Conservation (phyloP, 1,284 basidiomycete genomes). For the Neotropicomus parvogracilis region DNA sequence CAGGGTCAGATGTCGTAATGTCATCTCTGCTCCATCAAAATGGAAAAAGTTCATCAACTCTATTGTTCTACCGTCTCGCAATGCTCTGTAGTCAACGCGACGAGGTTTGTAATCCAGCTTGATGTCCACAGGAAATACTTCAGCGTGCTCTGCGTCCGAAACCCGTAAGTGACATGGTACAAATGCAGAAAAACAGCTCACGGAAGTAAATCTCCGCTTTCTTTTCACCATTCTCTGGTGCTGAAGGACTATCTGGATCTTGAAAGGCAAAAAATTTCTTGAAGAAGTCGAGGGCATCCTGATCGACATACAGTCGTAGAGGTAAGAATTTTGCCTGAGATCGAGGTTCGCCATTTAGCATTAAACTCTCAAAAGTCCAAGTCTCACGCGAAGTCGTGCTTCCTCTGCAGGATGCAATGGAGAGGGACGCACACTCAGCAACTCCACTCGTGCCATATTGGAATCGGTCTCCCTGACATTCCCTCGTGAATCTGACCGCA, state of each 20-base stretch:
- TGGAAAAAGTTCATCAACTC: conserved; percentile 99
- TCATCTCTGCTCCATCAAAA: conserved; percentile 98
- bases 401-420: conserved; percentile 70
- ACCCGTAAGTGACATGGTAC: conserved; percentile 1
- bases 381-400: conserved; percentile 72
- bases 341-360: background rate
- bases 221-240: conserved; percentile 35
- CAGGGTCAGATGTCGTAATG: conserved; percentile 86
- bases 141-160: conserved; percentile 68
- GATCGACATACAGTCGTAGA: conserved; percentile 90
- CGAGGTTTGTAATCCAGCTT: conserved; percentile 99
- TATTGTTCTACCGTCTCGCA: conserved; percentile 88
- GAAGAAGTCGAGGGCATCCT: conserved; percentile 96
- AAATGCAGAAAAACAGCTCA: conserved; percentile 36
- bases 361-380: background rate
- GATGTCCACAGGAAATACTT: conserved; percentile 85
- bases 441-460: conserved; percentile 88
- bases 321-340: conserved; percentile 82
- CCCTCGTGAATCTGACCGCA: conserved; percentile 78
- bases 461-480: conserved; percentile 86
- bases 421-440: conserved; percentile 71
- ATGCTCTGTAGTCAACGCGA: conserved; percentile 90
- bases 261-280: conserved; percentile 95
- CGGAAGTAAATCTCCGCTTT: conserved; percentile 71
- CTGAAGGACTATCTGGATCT: conserved; percentile 47